Base-by-base conservation (phyloP, 148 eudicot genomes). In the Diospyros lotus region DNA sequence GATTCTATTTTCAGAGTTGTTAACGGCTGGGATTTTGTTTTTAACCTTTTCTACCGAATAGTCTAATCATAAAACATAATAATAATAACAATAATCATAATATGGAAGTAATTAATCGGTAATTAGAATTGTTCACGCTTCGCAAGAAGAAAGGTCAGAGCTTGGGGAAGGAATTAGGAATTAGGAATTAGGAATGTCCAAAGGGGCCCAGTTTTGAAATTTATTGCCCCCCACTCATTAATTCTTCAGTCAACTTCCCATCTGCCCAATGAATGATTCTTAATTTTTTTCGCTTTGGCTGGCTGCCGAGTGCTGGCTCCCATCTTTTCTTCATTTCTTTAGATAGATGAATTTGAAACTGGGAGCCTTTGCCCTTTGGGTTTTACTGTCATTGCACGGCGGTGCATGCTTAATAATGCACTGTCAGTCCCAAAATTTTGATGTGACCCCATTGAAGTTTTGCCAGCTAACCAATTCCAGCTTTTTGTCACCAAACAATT, bases 161-260 rank as follows among this genome's bases (percentile, higher is more conserved):
- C 28, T 51, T 51, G 69, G 43, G 38, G 13, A 28, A 28, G 0
- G 28, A 28, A 28, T 28, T 28, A 28, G 28, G 28, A 28, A 28
- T 28, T 28, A 28, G 28, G 28, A 28, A 28, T 28, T 28, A 51
- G 68, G 68, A 65, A 65, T 64, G 67, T 69, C 45, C 2, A 5
- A 50, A 13, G 61, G 61, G 60, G 40, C 73, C 73, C 73, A 55
- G 38, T 53, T 54, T 70, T 7, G 18, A 54, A 53, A 54, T 70
- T 70, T 55, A 13, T 41, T 54, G 41, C 62, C 3, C 4, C 40
- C 44, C 15, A 54, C n/a, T 4, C 10, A 10, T 48, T 13, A 18
- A 28, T 28, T 28, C 28, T 28, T 10, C 52, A 14, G 60, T 69
- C 60, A 52, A 50, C 61, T 2, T 18, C 17, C 0, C 39, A 44